Evolutionary conservation across 2,329 filamentous ascomycete species (phyloP).

Genomic region (Calonectria ilicicola): DNA sequence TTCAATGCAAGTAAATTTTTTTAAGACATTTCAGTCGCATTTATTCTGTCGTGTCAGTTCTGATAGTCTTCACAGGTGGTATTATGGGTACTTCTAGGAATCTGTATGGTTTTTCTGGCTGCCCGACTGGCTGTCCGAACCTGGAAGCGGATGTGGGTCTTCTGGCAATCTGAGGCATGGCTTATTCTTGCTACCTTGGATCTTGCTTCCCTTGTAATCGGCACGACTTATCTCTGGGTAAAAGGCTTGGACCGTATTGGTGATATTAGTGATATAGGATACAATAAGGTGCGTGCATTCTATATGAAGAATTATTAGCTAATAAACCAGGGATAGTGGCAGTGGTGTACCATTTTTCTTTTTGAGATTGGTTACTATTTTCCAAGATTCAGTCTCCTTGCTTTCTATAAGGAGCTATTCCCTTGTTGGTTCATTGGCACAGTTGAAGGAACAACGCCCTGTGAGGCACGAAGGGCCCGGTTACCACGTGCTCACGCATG

Average conservation of each 20-base stretch:
- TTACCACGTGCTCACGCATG: too few species aligned
- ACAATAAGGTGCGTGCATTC: background rate
- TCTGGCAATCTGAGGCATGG: background rate
- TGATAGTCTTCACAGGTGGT: background rate
- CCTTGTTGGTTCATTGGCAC: too few species aligned
- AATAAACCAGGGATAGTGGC: background rate
- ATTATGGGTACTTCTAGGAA: background rate
- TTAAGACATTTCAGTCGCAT: background rate
- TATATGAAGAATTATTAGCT: background rate
- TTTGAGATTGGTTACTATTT: background rate
- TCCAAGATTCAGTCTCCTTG: background rate
- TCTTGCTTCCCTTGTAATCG: background rate
- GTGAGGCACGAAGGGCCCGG: too few species aligned
- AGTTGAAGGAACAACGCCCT: too few species aligned
- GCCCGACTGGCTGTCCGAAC: background rate
- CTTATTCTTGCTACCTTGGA: background rate
- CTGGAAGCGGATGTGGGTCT: background rate
- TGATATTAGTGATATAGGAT: background rate
- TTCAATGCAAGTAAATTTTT: background rate
- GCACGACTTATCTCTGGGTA: background rate
- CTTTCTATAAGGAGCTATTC: background rate
- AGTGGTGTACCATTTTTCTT: background rate
- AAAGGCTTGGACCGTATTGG: background rate
- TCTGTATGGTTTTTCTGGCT: background rate
- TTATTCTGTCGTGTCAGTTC: too few species aligned